phyloP scores from a whole-genome alignment of 106 monocot species.

The Acanthochlamys bracteata region DNA sequence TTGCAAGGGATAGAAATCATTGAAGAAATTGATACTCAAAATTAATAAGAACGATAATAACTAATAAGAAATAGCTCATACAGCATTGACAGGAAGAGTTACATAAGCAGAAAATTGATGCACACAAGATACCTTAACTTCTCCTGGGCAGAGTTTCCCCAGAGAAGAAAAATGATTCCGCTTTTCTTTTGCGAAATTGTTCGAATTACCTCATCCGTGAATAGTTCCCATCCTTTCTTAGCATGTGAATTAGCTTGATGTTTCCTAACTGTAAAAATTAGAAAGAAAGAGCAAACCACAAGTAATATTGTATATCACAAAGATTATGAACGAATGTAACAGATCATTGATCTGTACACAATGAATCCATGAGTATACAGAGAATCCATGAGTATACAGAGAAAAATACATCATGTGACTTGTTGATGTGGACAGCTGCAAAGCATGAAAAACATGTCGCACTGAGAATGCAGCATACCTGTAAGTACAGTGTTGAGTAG shows the following conservation, averaged over 20 bases:
- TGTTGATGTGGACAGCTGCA: no score
- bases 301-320: neutral
- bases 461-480: conserved; percentile 35
- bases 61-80: no score
- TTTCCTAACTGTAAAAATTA: conserved; percentile 50
- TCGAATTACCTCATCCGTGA: conserved; percentile 78
- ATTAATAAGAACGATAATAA: no score
- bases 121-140: conserved; percentile 47
- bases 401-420: neutral
- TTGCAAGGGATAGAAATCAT: no score
- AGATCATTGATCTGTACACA: neutral
- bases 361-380: neutral
- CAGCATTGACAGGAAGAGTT: neutral
- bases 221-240: conserved; percentile 95
- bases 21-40: no score
- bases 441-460: neutral
- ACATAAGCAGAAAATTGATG: neutral
- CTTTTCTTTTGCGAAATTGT: conserved; percentile 83
- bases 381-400: neutral
- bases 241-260: conserved; percentile 98
- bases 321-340: neutral
- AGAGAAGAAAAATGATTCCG: conserved; percentile 81
- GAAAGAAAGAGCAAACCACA: neutral
- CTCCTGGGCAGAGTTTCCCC: conserved; percentile 93
- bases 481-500: conserved; percentile 91